Conservation (phyloP, 2,329 filamentous ascomycete genomes). For the Stromatinia cepivora region DNA sequence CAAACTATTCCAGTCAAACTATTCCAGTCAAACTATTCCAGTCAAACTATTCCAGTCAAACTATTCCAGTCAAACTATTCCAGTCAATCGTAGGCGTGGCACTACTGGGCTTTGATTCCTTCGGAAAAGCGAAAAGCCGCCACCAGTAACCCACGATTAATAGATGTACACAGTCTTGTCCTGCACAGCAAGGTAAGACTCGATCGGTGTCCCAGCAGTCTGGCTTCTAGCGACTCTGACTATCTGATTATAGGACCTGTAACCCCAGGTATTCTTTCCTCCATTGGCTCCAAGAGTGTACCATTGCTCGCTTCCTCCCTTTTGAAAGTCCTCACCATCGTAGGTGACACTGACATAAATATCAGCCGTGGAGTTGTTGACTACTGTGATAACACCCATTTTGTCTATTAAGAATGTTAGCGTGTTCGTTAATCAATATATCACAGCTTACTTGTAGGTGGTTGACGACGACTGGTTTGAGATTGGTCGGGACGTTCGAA, state of each 20-base stretch:
- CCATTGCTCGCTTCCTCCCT: conserved; percentile 8
- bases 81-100: not conserved
- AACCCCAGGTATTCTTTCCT: not conserved
- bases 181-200: conserved; percentile 1
- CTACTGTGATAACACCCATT: conserved; percentile 12
- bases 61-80: too few relatives aligned
- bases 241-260: not conserved
- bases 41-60: too few relatives aligned
- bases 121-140: not conserved
- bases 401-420: conserved; percentile 9
- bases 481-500: not conserved
- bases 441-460: conserved; percentile 1
- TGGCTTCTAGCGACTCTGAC: conserved; percentile 12
- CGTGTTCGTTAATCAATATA: not conserved
- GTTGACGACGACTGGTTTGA: not conserved
- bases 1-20: too few relatives aligned
- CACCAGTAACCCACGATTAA: not conserved
- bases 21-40: too few relatives aligned
- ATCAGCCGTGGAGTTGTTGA: not conserved
- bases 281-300: not conserved
- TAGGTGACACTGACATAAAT: conserved; percentile 12
- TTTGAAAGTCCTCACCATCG: conserved; percentile 3
- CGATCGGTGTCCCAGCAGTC: not conserved
- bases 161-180: not conserved
- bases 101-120: not conserved